phyloP scores from a whole-genome alignment of 352 stramenopile species.

The Pythium angustatum region DNA sequence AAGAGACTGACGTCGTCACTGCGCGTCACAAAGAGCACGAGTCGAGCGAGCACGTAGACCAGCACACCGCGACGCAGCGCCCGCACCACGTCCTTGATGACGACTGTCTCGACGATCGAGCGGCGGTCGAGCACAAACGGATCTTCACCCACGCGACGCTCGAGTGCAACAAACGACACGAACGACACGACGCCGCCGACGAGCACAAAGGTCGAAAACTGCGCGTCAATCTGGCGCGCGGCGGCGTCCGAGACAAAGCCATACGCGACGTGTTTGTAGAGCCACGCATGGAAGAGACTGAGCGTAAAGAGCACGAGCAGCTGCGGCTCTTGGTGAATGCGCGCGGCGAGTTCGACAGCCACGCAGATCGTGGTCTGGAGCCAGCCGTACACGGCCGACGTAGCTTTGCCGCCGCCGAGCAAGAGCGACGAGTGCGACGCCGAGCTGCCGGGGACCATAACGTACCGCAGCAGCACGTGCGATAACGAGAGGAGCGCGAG shows the following conservation, averaged over 20 bases:
- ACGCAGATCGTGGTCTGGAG: slow-evolving; percentile 30
- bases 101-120: slow-evolving; percentile 29
- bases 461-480: slow-evolving; percentile 34
- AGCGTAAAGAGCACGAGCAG: slow-evolving; percentile 35
- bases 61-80: slow-evolving; percentile 26
- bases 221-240: slow-evolving; percentile 12
- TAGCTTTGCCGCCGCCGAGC: slow-evolving; percentile 28
- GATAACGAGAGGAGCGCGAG: slow-evolving; percentile 24
- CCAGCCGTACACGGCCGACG: slow-evolving; percentile 31
- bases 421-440: slow-evolving; percentile 27
- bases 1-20: slow-evolving; percentile 29
- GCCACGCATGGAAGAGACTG: slow-evolving; percentile 31
- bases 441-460: slow-evolving; percentile 29
- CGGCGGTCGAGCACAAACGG: slow-evolving; percentile 35
- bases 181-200: slow-evolving; percentile 29
- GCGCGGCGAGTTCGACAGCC: slow-evolving; percentile 25
- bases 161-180: slow-evolving; percentile 29
- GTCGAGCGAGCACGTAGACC: slow-evolving; percentile 24
- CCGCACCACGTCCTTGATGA: slow-evolving; percentile 27
- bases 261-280: slow-evolving; percentile 25
- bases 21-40: slow-evolving; percentile 29
- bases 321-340: slow-evolving; percentile 34
- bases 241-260: slow-evolving; percentile 18
- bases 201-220: slow-evolving; percentile 29
- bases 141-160: slow-evolving; percentile 27